Percentiles rank a stretch among this genome's conserved stretches.
phyloP scores from a whole-genome alignment of 2,329 filamentous ascomycete species.

The Microsporum ferrugineum region DNA sequence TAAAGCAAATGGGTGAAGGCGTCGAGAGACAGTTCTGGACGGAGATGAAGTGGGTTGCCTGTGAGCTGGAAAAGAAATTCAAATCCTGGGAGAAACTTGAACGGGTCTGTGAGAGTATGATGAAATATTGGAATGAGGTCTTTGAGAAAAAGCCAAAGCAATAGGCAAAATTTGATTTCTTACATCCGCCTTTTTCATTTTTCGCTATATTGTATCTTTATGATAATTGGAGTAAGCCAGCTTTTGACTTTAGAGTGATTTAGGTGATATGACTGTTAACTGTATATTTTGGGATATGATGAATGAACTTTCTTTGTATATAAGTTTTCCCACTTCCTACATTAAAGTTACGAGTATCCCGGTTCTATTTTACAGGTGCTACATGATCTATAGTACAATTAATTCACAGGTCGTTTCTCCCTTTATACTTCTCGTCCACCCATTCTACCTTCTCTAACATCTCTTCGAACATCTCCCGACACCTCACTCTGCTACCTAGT shows the following conservation, averaged over 20 bases:
- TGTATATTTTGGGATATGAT: background rate
- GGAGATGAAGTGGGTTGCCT: conserved; percentile 30
- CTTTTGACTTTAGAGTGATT: background rate
- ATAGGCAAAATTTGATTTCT: background rate
- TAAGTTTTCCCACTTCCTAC: background rate
- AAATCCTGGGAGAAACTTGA: conserved; percentile 24
- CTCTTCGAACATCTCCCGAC: conserved; percentile 60
- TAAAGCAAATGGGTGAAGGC: conserved; percentile 25
- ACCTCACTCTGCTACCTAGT: conserved; percentile 70
- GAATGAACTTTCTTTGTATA: background rate
- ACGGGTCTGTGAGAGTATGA: conserved; percentile 25
- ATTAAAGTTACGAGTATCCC: background rate
- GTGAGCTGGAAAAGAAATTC: conserved; percentile 27
- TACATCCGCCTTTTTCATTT: background rate
- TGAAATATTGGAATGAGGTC: conserved; percentile 27
- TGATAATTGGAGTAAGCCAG: background rate
- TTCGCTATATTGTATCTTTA: background rate
- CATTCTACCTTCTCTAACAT: conserved; percentile 23
- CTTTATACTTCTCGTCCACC: conserved; percentile 8
- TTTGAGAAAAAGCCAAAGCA: conserved; percentile 16
- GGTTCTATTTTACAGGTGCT: background rate
- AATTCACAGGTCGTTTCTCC: background rate
- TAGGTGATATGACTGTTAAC: background rate
- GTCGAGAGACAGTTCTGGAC: conserved; percentile 30
- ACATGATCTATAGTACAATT: background rate